Evolutionary conservation across 1,284 basidiomycete genomes (phyloP), one percentile per base, ranked within the genome.

Genomic region (Puccinia polysora): DNA sequence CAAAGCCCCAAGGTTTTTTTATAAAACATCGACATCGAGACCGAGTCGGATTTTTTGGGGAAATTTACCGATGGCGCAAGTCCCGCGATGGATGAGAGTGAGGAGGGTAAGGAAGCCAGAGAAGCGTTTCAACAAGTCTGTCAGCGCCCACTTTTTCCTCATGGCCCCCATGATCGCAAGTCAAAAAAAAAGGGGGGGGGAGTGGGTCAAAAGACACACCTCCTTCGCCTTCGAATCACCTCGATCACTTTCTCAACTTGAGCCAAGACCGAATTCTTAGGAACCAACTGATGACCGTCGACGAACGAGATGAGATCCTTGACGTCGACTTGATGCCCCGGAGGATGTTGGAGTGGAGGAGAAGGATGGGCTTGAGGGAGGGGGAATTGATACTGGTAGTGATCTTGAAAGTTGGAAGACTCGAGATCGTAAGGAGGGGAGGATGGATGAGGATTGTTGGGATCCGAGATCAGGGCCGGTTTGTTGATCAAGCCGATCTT

Each of bases 401-500:
- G 58, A 7, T 43, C 36, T 23, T 60, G 34, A 73, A 52, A 75
- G 65, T 25, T 79, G 76, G 28, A 77, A 77, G 43, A 82, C 81
- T 34, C 49, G 23, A 60, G 12, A 67, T 73, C 32, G n/a, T 63
- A 28, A 28, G 30, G 25, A 36, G 55, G 6, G 25, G 1, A 8
- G 2, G 45, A 47, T 20, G 32, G 50, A 60, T n/a, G 32, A 43
- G 18, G 52, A 56, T 47, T 14, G 23, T 14, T 60, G 15, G 8
- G 52, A 23, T 52, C 30, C 4, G 40, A 30, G 23, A 55, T 65
- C 52, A 53, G 40, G 52, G n/a, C 38, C 15, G 64, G 59, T 18
- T 45, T 64, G 38, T 79, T 77, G 10, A 84, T 81, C 47, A 97
- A 84, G 4, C 94, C 94, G 77, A 97, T 87, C 80, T 91, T 94